These are phyloP conservation scores for Anacardium occidentale DNA, from an alignment of 345 rosid species.

Conservation along the genomic window DNA sequence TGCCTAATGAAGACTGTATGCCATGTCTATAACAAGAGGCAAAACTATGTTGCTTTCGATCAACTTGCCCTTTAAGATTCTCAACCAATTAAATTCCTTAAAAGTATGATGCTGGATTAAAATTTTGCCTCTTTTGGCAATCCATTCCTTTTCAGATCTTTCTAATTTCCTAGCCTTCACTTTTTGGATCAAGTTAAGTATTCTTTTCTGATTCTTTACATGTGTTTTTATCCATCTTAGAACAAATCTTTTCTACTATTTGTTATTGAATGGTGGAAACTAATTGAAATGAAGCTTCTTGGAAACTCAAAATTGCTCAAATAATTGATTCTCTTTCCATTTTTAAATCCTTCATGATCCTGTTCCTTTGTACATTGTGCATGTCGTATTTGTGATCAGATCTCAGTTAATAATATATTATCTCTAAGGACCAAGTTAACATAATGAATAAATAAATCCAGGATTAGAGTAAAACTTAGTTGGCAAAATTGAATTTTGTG, in stretches of 20 bases:
- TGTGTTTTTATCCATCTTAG: neutral
- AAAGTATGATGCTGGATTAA: slow-evolving; percentile 71
- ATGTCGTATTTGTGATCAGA: neutral
- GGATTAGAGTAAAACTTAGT: slow-evolving; percentile 12
- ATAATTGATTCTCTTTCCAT: slow-evolving; percentile 6
- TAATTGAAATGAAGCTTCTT: slow-evolving; percentile 26
- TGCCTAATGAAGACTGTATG: slow-evolving; percentile 85
- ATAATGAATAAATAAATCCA: slow-evolving; percentile 1
- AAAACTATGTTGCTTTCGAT: slow-evolving; percentile 70
- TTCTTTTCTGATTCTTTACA: slow-evolving; percentile 14
- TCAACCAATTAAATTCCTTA: slow-evolving; percentile 65
- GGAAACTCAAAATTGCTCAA: slow-evolving; percentile 19
- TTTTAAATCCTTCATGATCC: neutral
- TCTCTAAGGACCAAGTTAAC: slow-evolving; percentile 6
- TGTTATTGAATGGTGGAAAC: neutral
- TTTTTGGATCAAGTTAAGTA: slow-evolving; percentile 26
- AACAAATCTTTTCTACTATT: slow-evolving; percentile 9
- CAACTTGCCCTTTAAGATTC: slow-evolving; percentile 66
- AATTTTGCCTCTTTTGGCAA: slow-evolving; percentile 11
- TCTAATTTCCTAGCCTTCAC: slow-evolving; percentile 18
- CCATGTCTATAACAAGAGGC: slow-evolving; percentile 70
- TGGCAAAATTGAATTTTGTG: slow-evolving; percentile 9
- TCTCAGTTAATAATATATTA: slow-evolving; percentile 6
- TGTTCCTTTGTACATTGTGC: neutral
- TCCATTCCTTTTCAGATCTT: slow-evolving; percentile 15